phyloP scores from a whole-genome alignment of 1,284 basidiomycete genomes.

The Laetiporus sulphureus region DNA sequence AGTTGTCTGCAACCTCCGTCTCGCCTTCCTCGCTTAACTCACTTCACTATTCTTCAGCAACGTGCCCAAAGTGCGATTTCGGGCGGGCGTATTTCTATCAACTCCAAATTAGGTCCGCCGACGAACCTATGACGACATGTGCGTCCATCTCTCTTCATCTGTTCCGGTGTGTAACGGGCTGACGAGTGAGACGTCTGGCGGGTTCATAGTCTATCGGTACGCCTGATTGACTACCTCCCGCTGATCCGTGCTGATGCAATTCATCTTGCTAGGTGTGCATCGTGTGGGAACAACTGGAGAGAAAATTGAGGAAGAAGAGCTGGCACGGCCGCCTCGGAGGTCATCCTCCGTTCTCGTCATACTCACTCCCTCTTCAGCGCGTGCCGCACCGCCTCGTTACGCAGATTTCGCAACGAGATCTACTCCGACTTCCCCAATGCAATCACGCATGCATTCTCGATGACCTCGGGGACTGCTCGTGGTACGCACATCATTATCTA shows the following conservation, averaged over 20 bases:
- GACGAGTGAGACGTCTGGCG: slow-evolving; percentile 1
- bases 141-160: slow-evolving; percentile 31
- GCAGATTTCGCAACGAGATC: too few relatives aligned
- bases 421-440: too few relatives aligned
- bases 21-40: neutral
- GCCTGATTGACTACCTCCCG: slow-evolving; percentile 3
- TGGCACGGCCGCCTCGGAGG: neutral
- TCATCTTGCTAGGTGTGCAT: slow-evolving; percentile 36
- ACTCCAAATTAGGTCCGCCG: slow-evolving; percentile 92
- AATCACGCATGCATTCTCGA: too few relatives aligned
- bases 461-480: too few relatives aligned
- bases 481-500: too few relatives aligned
- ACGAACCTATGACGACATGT: slow-evolving; percentile 97
- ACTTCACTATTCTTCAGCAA: slow-evolving; percentile 32
- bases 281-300: slow-evolving; percentile 55
- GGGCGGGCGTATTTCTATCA: slow-evolving; percentile 92
- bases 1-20: slow-evolving; percentile 16
- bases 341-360: too few relatives aligned
- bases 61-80: slow-evolving; percentile 90
- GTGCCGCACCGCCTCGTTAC: too few relatives aligned
- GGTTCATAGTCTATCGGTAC: slow-evolving; percentile 34
- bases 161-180: slow-evolving; percentile 6
- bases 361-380: too few relatives aligned
- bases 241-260: slow-evolving; percentile 14
- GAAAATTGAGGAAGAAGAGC: slow-evolving; percentile 35